Evolutionary conservation across 1,284 basidiomycete genomes (phyloP), one percentile per base, ranked within the genome.

Genomic region (Phylloporus sp.): DNA sequence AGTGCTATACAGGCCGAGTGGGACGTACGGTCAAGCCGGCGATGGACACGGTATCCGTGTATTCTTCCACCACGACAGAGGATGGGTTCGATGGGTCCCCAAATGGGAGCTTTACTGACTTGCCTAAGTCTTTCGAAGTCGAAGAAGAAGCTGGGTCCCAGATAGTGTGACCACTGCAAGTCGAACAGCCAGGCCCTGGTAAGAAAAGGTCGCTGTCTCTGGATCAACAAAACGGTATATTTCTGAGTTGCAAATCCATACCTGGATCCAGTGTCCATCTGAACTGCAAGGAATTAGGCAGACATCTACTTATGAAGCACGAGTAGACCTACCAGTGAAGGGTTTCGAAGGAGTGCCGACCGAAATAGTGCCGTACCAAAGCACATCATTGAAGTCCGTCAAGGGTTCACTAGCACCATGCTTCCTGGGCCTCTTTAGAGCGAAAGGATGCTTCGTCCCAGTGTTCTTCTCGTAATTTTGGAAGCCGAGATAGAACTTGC

Each of bases 201-300:
- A 49, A 17, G 28, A 49, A 29, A 29, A 49, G 47, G 28, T 49
- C 47, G 28, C 47, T 49, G 28, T 29, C 15, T 4, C 17, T 7
- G 8, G 15, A 20, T 49, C 29, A 49, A 49, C 26, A 29, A 49
- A 17, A 32, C 4, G 28, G 2, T 12, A 4, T 6, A 15, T 10
- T 24, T 6, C 29, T 22, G 13, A 4, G 22, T 15, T 24, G 24
- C 8, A 49, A 6, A 31, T 12, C 26, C 58, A 6, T 42, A 72
- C 73, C 65, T 66, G 63, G 75, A 70, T 32, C 75, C 75, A 11
- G 77, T 81, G 63, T 81, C 78, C 60, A 80, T 79, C 58, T 72
- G 71, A 37, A 80, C 77, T 71, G 65, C 47, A 17, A 17, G 22
- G 2, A 34, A 34, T 56, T 42, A 26, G 49, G 18, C 15, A 46